Percentiles rank a stretch among this genome's conserved stretches.
These are phyloP conservation scores for Neocatenulostroma microsporum DNA, from an alignment of 2,329 filamentous ascomycete genomes.

Conservation along the genomic window DNA sequence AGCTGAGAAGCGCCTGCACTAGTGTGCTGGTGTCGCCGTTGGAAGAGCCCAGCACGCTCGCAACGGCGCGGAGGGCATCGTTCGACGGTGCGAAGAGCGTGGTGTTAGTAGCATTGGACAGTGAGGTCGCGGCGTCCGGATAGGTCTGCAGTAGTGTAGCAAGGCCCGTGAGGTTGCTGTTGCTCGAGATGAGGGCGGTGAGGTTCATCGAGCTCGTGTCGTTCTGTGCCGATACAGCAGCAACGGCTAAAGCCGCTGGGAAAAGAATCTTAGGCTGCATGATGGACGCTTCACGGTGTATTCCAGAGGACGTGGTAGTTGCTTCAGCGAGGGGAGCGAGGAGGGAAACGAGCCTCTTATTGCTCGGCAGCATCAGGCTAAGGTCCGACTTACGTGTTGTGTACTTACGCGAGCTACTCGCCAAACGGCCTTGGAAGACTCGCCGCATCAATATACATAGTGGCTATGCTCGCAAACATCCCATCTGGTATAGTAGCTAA, in stretches of 20 bases:
- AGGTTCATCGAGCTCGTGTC: slow-evolving; percentile 17
- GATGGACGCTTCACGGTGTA: too few species aligned
- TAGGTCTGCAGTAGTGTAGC: slow-evolving; percentile 30
- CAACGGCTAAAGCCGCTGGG: slow-evolving; percentile 29
- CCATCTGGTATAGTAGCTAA: too few species aligned
- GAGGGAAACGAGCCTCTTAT: neutral
- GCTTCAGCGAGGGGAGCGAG: neutral
- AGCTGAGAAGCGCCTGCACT: slow-evolving; percentile 44
- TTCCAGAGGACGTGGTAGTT: neutral
- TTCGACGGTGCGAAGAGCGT: slow-evolving; percentile 54
- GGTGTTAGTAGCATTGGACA: slow-evolving; percentile 42
- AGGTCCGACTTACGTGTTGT: too few species aligned
- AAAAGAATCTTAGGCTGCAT: slow-evolving; percentile 37
- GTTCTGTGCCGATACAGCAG: slow-evolving; percentile 28
- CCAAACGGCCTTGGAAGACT: too few species aligned
- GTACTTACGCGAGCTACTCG: too few species aligned
- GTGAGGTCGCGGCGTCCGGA: slow-evolving; percentile 30
- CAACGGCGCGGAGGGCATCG: slow-evolving; percentile 37
- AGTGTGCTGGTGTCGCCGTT: slow-evolving; percentile 26
- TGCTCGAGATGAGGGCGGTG: slow-evolving; percentile 25
- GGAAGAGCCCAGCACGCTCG: slow-evolving; percentile 14
- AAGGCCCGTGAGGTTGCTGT: slow-evolving; percentile 28
- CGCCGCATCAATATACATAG: too few species aligned
- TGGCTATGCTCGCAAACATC: too few species aligned
- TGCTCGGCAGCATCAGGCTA: too few species aligned